Evolutionary conservation across 139 green algal genomes (phyloP).

Genomic region (Chloropicon primus): DNA sequence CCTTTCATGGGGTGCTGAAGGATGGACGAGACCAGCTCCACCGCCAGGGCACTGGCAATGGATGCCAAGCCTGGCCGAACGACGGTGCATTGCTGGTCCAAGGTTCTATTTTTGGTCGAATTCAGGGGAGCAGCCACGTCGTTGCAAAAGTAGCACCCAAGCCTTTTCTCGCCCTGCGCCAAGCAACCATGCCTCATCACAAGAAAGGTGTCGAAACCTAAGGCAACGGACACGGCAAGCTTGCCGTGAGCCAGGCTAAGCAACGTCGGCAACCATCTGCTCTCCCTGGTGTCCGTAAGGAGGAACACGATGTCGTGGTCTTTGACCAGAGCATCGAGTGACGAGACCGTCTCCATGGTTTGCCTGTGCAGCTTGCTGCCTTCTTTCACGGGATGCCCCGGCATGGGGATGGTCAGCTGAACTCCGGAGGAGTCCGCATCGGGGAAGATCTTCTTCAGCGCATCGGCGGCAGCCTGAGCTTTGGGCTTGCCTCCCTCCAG

Average conservation of each 20-base stretch:
- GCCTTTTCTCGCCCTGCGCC: conserved; percentile 18
- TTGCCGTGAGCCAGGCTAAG: conserved; percentile 45
- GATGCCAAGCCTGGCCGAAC: conserved; percentile 67
- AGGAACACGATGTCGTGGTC: conserved; percentile 80
- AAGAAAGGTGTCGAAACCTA: conserved; percentile 85
- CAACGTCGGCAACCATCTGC: conserved; percentile 80
- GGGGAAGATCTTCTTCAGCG: conserved; percentile 35
- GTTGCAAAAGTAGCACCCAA: conserved; percentile 99
- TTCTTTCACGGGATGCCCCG: conserved; percentile 52
- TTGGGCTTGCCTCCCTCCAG: conserved; percentile 51
- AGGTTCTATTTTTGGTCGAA: conserved; percentile 61
- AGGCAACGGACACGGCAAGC: conserved; percentile 75
- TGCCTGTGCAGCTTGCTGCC: conserved; percentile 17
- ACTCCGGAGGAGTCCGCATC: conserved; percentile 22
- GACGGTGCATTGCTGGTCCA: conserved; percentile 94
- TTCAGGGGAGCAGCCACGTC: conserved; percentile 87
- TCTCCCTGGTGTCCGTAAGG: conserved; percentile 91
- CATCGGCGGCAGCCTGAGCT: conserved; percentile 63
- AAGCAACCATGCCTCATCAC: conserved; percentile 45
- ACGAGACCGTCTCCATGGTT: conserved; percentile 34
- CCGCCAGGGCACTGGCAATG: conserved; percentile 73
- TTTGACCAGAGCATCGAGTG: conserved; percentile 23
- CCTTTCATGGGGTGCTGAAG: conserved; percentile 52
- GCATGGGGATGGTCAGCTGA: conserved; percentile 72
- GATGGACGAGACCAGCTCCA: conserved; percentile 72